Base-by-base conservation (phyloP, 2,329 filamentous ascomycete genomes). In the Hypoxylon sp. region DNA sequence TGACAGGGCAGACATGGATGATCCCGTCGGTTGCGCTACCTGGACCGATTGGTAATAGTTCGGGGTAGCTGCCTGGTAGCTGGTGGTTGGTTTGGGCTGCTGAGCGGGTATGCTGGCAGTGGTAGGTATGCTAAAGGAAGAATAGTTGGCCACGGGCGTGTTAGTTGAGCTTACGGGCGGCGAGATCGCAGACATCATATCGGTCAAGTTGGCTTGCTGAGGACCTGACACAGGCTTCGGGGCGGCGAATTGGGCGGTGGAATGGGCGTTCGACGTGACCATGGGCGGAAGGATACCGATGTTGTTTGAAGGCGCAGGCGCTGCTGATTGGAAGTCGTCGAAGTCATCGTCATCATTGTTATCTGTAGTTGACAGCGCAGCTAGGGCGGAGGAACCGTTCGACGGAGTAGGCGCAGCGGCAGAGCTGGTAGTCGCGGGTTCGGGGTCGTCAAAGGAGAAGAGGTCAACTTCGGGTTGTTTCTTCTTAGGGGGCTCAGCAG, bases 291-390 rank as follows among this genome's bases (percentile, higher is more conserved):
- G 70, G 71, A 86, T 72, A 73, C 81, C 70, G 68, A 80, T 68
- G 66, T 75, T 68, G 70, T 76, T 70, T 71, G 84, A 79, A 19
- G 84, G 77, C 39, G 82, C 81, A 3, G 90, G 87, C 2, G 91
- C 82, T 13, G 94, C 94, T 19, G 93, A 97, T 78, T 97, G 93
- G 83, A 98, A 98, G 75, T 99, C 95, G 75, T 98, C 95, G 74
- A 98, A 98, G 67, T 97, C 95, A 70, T 97, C 94, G 68, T 97
- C 94, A 65, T 92, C 90, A 53, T 82, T 81, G 28, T 79, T 81
- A 28, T 79, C 78, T 15, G 79, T 73, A 44, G 79, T 75, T 15
- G 76, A 73, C 50, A 88, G 74, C 15, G 82, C 78, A 46, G 81
- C 81, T 50, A 88, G 70, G 13, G 80, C 81, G 43, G 76, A 78